A percentile compares a stretch with the other conserved stretches of the same genome.
Evolutionary conservation across 306 rosid genomes (phyloP).

Genomic region (Lagenaria siceraria): DNA sequence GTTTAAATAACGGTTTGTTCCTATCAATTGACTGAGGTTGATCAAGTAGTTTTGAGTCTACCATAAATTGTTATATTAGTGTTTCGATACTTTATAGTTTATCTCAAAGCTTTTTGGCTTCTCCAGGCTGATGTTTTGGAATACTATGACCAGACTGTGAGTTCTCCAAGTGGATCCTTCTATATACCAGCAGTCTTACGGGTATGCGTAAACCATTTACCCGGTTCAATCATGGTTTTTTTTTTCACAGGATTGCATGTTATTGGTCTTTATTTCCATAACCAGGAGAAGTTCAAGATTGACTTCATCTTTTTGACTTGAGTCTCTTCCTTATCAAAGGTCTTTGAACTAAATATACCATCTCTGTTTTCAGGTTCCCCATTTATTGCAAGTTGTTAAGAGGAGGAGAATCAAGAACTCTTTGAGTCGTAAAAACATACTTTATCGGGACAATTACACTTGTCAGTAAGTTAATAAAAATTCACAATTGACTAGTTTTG

Average conservation of each 20-base stretch:
- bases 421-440: conserved; percentile 78
- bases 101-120: not conserved
- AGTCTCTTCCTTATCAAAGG: not conserved
- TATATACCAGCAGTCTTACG: conserved; percentile 90
- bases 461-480: conserved; percentile 63
- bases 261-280: conserved; percentile 4
- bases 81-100: not conserved
- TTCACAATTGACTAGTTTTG: not conserved
- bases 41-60: not conserved
- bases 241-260: not conserved
- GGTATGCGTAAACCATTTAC: conserved; percentile 30
- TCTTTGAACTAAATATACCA: conserved; percentile 13
- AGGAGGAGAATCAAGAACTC: conserved; percentile 58
- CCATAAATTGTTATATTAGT: not conserved
- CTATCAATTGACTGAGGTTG: not conserved
- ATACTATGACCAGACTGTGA: conserved; percentile 86
- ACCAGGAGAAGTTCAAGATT: not conserved
- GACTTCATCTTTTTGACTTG: not conserved
- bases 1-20: not conserved
- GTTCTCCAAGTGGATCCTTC: conserved; percentile 76
- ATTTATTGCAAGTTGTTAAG: conserved; percentile 81
- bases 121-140: conserved; percentile 89
- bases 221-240: conserved; percentile 6
- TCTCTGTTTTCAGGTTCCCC: conserved; percentile 57
- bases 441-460: conserved; percentile 68